Evolutionary conservation across 345 rosid genomes (phyloP).

Genomic region (Salix udensis): DNA sequence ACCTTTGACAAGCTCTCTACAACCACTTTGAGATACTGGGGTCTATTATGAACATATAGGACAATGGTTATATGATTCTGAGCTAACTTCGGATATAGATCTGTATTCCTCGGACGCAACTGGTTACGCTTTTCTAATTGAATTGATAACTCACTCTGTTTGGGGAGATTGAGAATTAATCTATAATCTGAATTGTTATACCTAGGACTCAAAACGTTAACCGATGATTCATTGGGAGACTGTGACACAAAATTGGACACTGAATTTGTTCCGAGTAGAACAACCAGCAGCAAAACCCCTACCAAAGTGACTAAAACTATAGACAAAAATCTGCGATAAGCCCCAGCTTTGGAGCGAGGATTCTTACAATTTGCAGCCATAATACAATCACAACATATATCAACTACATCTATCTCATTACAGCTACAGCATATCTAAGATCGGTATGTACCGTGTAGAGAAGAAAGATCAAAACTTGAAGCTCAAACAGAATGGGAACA

Average conservation of each 20-base stretch:
- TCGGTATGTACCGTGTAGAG: neutral
- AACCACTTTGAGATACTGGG: constrained; percentile 75
- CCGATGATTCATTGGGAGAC: constrained; percentile 25
- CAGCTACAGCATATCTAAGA: neutral
- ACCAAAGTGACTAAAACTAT: constrained; percentile 48
- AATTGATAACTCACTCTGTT: constrained; percentile 49
- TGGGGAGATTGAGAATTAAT: constrained; percentile 45
- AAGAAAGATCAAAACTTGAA: constrained; percentile 15
- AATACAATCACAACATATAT: constrained; percentile 10
- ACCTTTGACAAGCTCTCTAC: constrained; percentile 79
- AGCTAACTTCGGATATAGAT: constrained; percentile 62
- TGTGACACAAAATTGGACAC: constrained; percentile 17
- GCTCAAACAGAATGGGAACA: constrained; percentile 11
- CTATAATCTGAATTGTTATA: constrained; percentile 19
- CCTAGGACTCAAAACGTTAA: constrained; percentile 23
- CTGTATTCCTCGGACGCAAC: constrained; percentile 63
- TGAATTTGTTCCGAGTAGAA: constrained; percentile 43
- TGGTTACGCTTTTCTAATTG: constrained; percentile 54
- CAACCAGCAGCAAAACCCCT: constrained; percentile 47
- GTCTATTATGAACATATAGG: constrained; percentile 86
- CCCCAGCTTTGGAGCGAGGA: constrained; percentile 45
- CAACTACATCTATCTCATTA: neutral
- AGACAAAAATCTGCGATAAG: constrained; percentile 42
- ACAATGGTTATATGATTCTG: constrained; percentile 69
- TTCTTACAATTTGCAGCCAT: constrained; percentile 69